Evolutionary conservation across 2,329 filamentous ascomycete genomes (phyloP).

Genomic region (Colletotrichum sp.): DNA sequence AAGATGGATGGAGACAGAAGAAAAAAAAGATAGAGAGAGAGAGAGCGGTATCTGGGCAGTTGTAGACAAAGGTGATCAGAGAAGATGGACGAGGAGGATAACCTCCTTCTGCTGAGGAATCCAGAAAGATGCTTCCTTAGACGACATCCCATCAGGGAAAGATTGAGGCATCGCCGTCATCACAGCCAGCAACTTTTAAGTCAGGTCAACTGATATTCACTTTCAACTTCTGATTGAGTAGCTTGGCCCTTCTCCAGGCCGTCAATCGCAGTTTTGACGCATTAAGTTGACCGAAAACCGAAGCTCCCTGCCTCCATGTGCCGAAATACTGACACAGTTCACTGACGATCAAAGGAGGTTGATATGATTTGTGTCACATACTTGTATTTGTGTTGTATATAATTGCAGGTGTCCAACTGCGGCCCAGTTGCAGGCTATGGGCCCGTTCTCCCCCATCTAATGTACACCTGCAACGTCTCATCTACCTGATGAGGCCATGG

Average conservation of each 20-base stretch:
- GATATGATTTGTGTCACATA: not conserved
- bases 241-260: accelerated
- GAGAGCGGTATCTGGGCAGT: not conserved
- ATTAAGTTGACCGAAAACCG: not conserved
- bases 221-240: not conserved
- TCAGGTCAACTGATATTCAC: not conserved
- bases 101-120: not conserved
- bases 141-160: not conserved
- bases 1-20: not conserved
- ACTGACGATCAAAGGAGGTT: not conserved
- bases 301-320: not conserved
- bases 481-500: not conserved
- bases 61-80: not conserved
- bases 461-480: not conserved
- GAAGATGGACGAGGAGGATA: not conserved
- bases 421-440: not conserved
- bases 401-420: not conserved
- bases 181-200: not conserved
- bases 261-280: not conserved
- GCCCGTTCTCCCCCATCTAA: not conserved
- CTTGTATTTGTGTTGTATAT: slow-evolving; percentile 13
- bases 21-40: accelerated
- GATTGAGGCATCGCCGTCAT: not conserved
- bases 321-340: accelerated
- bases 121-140: not conserved